Conservation (phyloP, 2,329 filamentous ascomycete genomes). For the Didymosphaeria variabile region DNA sequence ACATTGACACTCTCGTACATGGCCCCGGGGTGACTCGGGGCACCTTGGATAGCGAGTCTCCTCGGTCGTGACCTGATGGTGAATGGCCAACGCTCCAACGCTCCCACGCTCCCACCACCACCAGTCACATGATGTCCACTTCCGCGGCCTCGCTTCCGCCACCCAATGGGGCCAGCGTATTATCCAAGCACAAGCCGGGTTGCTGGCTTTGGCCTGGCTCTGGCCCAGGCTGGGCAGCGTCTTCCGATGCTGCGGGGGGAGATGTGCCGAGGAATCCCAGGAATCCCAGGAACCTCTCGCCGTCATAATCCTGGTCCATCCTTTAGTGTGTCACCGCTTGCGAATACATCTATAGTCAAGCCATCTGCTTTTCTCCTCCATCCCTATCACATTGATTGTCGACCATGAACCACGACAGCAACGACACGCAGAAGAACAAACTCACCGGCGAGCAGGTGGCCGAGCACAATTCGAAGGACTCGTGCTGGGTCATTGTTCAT, state of each 20-base stretch:
- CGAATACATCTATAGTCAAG: conserved; percentile 24
- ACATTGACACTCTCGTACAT: too few relatives aligned
- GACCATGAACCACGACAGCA: conserved; percentile 56
- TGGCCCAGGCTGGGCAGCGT: conserved; percentile 17
- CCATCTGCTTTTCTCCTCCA: conserved; percentile 3
- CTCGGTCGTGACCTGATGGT: too few relatives aligned
- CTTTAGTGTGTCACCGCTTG: conserved; percentile 27
- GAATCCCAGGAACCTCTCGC: conserved; percentile 26
- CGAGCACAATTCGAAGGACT: conserved; percentile 81
- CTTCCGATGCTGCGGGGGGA: conserved; percentile 34
- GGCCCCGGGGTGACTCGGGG: too few relatives aligned
- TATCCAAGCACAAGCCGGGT: conserved; percentile 16
- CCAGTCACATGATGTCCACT: not conserved
- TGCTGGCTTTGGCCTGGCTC: conserved; percentile 19
- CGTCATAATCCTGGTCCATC: conserved; percentile 41
- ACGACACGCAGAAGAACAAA: conserved; percentile 53
- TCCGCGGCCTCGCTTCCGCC: conserved; percentile 1
- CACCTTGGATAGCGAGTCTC: too few relatives aligned
- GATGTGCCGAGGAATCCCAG: conserved; percentile 45
- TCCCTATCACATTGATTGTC: conserved; percentile 16
- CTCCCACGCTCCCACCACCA: too few relatives aligned
- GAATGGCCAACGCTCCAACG: not conserved
- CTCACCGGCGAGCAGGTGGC: conserved; percentile 62
- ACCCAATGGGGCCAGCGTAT: not conserved
- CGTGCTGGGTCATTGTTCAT: conserved; percentile 77